phyloP scores from a whole-genome alignment of 495 filamentous ascomycete genomes.

The Penicillium ucsense region DNA sequence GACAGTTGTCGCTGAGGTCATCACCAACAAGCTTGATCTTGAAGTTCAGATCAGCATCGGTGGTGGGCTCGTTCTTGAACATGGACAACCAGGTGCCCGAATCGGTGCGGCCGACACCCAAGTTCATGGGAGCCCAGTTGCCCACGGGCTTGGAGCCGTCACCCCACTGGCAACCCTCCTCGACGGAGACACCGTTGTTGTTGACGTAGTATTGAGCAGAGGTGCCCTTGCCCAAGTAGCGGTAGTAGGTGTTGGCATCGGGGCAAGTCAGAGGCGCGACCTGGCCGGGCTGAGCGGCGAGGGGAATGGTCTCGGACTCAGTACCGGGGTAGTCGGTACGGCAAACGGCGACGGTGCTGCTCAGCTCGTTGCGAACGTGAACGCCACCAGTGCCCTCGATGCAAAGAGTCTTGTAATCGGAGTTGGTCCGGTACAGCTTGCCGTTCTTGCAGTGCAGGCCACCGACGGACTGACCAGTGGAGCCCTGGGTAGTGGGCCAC shows the following conservation, averaged over 20 bases:
- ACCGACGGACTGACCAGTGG: constrained; percentile 77
- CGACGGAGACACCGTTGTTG: constrained; percentile 53
- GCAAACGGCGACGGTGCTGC: constrained; percentile 61
- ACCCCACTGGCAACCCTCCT: constrained; percentile 76
- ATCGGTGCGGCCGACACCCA: constrained; percentile 65
- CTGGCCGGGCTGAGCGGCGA: constrained; percentile 47
- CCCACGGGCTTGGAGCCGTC: constrained; percentile 51
- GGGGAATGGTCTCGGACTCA: constrained; percentile 75
- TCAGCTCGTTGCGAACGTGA: constrained; percentile 62
- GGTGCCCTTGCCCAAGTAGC: constrained; percentile 62
- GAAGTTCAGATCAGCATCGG: constrained; percentile 54
- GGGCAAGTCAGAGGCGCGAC: constrained; percentile 63
- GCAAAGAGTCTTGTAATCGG: constrained; percentile 60
- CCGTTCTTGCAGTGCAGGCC: constrained; percentile 70
- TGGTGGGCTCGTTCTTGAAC: constrained; percentile 61
- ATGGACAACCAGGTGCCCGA: constrained; percentile 72
- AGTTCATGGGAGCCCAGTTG: constrained; percentile 85
- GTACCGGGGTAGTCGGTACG: constrained; percentile 92
- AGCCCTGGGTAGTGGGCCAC: constrained; percentile 76
- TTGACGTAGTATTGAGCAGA: constrained; percentile 98
- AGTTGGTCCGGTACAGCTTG: constrained; percentile 70
- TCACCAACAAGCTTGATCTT: constrained; percentile 62
- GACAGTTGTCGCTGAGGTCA: constrained; percentile 57
- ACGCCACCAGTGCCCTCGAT: constrained; percentile 61
- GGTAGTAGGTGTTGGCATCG: constrained; percentile 58